A percentile compares a stretch with the other conserved stretches of the same genome.
phyloP scores from a whole-genome alignment of 1,284 basidiomycete genomes.

The Ustilago loliicola region DNA sequence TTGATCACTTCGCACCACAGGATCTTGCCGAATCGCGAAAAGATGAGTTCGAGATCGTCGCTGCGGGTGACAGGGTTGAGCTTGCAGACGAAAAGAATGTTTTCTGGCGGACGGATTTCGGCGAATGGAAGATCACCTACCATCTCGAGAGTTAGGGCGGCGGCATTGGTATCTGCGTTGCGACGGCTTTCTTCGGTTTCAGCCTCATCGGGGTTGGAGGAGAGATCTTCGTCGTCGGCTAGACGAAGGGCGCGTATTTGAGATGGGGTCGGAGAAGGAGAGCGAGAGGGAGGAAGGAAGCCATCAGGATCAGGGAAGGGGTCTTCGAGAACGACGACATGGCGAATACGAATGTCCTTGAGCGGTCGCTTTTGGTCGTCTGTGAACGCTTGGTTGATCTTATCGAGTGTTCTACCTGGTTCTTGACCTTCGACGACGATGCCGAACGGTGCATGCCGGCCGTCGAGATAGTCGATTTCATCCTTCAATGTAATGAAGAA shows the following conservation, averaged over 20 bases:
- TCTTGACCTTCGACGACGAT: slow-evolving; percentile 94
- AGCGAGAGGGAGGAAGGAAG: slow-evolving; percentile 77
- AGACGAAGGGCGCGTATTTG: slow-evolving; percentile 74
- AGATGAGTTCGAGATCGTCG: slow-evolving; percentile 97
- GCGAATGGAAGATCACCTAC: slow-evolving; percentile 98
- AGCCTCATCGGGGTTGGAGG: slow-evolving; percentile 78
- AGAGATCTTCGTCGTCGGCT: slow-evolving; percentile 76
- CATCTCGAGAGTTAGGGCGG: slow-evolving; percentile 97
- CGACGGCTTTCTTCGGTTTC: slow-evolving; percentile 83
- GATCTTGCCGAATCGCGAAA: slow-evolving; percentile 92
- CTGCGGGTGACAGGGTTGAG: slow-evolving; percentile 94
- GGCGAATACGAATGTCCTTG: slow-evolving; percentile 89
- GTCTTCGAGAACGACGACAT: slow-evolving; percentile 91
- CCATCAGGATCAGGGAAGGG: slow-evolving; percentile 86
- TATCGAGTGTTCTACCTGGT: slow-evolving; percentile 78
- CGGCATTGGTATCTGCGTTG: slow-evolving; percentile 87
- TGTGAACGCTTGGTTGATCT: slow-evolving; percentile 89
- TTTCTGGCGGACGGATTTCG: slow-evolving; percentile 96
- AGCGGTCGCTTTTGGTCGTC: slow-evolving; percentile 90
- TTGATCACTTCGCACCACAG: slow-evolving; percentile 97
- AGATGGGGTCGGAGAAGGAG: slow-evolving; percentile 75
- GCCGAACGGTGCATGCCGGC: slow-evolving; percentile 94
- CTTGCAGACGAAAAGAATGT: slow-evolving; percentile 98
- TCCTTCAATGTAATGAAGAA: slow-evolving; percentile 95
- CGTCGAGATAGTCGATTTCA: slow-evolving; percentile 92